Base-by-base conservation (phyloP, 306 rosid genomes). In the Pyrus bretschneideri region DNA sequence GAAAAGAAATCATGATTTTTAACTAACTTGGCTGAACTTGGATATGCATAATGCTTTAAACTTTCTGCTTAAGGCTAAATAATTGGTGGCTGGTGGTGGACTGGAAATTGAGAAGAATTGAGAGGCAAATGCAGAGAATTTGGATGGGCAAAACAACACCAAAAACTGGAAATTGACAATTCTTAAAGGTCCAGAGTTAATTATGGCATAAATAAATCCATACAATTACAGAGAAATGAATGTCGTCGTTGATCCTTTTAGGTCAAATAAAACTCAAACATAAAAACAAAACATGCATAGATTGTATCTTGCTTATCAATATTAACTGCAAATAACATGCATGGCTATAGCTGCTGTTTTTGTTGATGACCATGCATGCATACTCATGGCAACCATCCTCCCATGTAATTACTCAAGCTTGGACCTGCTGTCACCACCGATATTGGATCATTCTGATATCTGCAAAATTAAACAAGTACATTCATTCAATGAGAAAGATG, bases 321-420 rank as follows among this genome's bases (percentile, higher is more conserved):
- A 49, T 49, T 15, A 49, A 49, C 17, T 49, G 55, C 21, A 49
- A 49, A 49, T 49, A 49, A 6, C 49, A 64, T 29, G 21, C 74
- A 79, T 65, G 70, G 27, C 38, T 5, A 21, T 11, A 9, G 62
- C 14, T n/a, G 67, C 67, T 61, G 67, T 35, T 27, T 10, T 2
- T 25, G 65, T 9, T 23, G 15, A 22, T 60, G 35, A 35, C 45
- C 30, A 18, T 27, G 59, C 57, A 38, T 18, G 19, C 22, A n/a
- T 25, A 1, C 9, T 83, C 90, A 95, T 15, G 99, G 97, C 87
- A 96, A 81, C 99, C 98, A 92, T 60, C 91, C 93, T 66, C 88
- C 86, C 88, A 96, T 86, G 88, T 89, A 92, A 85, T 91, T 91
- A 75, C 68, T 90, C 97, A 92, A 79, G 89, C 97, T 92, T 80